Evolutionary conservation across 139 green algal species (phyloP).

Genomic region (Coelastrella sp.): DNA sequence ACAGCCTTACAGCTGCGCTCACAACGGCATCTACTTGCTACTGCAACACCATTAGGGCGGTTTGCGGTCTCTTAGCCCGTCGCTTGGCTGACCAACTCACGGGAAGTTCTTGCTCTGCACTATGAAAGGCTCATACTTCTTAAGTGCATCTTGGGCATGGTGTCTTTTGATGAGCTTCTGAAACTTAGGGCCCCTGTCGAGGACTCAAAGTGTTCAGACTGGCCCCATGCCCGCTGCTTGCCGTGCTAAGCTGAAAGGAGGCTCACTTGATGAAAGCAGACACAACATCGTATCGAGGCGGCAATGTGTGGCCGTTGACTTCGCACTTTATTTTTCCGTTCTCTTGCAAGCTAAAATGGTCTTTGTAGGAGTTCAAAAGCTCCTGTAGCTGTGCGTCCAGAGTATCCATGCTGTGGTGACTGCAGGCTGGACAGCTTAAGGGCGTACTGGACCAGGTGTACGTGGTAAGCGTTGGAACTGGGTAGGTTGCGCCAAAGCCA

Average conservation of each 20-base stretch:
- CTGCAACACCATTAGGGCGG: too few relatives aligned
- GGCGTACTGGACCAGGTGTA: too few relatives aligned
- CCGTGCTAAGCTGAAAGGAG: background rate
- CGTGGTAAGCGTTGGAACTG: too few relatives aligned
- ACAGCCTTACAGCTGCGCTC: too few relatives aligned
- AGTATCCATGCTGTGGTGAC: slow-evolving; percentile 11
- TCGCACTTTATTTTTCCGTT: slow-evolving; percentile 65
- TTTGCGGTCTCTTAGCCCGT: too few relatives aligned
- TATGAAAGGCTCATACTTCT: slow-evolving; percentile 86
- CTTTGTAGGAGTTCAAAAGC: slow-evolving; percentile 24
- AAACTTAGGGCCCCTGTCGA: slow-evolving; percentile 62
- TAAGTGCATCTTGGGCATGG: slow-evolving; percentile 62
- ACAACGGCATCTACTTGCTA: too few relatives aligned
- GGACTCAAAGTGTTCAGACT: background rate
- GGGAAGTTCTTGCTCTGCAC: slow-evolving; percentile 80
- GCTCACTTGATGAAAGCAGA: slow-evolving; percentile 50
- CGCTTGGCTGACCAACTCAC: slow-evolving; percentile 50
- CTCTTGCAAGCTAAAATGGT: slow-evolving; percentile 47
- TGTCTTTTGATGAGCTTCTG: slow-evolving; percentile 61
- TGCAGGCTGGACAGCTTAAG: too few relatives aligned
- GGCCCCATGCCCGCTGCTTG: background rate
- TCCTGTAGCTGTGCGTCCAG: slow-evolving; percentile 18
- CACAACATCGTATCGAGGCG: slow-evolving; percentile 45
- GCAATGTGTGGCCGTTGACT: slow-evolving; percentile 66
- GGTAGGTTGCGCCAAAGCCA: too few relatives aligned